Evolutionary conservation across 1,284 basidiomycete species (phyloP).

Genomic region (Malassezia sp.): DNA sequence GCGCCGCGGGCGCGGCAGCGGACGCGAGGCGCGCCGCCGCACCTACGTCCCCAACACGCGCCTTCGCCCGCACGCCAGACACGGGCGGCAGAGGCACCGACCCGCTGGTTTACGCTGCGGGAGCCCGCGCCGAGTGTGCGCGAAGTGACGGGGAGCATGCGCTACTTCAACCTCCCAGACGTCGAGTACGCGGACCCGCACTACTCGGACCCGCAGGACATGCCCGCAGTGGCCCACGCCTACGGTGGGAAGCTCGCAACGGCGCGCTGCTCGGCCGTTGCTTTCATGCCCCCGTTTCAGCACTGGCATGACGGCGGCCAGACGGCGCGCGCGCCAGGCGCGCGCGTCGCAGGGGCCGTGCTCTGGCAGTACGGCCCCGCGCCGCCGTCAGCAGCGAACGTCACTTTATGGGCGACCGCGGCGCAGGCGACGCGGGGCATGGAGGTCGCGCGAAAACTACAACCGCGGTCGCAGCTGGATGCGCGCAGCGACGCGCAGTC

Average conservation of each 20-base stretch:
- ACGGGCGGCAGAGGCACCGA: too few species aligned
- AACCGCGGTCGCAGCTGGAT: too few species aligned
- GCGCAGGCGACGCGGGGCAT: too few species aligned
- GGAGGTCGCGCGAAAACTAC: too few species aligned
- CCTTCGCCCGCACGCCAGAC: too few species aligned
- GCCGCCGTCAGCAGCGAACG: constrained; percentile 17
- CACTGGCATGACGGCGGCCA: constrained; percentile 13
- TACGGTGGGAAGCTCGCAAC: constrained; percentile 69
- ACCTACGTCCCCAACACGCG: too few species aligned
- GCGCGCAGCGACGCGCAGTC: too few species aligned
- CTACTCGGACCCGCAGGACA: constrained; percentile 65
- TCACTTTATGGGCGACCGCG: constrained; percentile 9
- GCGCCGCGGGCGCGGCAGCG: too few species aligned
- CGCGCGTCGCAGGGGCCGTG: constrained; percentile 49
- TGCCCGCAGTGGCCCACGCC: constrained; percentile 60
- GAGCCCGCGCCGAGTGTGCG: constrained; percentile 53
- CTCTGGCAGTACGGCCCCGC: constrained; percentile 37
- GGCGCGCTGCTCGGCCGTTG: constrained; percentile 51
- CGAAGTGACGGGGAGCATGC: constrained; percentile 54
- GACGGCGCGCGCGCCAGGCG: not conserved
- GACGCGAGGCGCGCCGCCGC: too few species aligned
- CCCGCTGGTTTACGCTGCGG: not conserved
- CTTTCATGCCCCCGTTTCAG: constrained; percentile 44
- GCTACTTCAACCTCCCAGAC: constrained; percentile 53
- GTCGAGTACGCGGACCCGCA: constrained; percentile 65